Conservation (phyloP, 805 yeast genomes). For the Nakazawaea holstii region DNA sequence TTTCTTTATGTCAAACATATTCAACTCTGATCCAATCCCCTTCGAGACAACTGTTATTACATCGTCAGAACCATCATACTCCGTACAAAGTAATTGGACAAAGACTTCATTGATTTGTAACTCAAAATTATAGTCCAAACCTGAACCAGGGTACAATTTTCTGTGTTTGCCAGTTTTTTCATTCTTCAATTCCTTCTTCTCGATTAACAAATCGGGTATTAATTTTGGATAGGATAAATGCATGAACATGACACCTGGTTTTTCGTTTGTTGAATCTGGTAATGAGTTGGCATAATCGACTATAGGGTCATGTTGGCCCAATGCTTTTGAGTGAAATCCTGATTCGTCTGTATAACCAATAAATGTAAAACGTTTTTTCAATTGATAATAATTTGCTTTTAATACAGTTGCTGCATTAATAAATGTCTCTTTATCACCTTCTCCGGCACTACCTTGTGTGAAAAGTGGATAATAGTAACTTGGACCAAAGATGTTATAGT, state of each 20-base stretch:
- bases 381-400: constrained; percentile 49
- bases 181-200: constrained; percentile 19
- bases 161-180: constrained; percentile 23
- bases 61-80: constrained; percentile 17
- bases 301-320: constrained; percentile 37
- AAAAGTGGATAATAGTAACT: constrained; percentile 59
- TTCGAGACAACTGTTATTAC: constrained; percentile 8
- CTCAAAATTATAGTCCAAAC: constrained; percentile 33
- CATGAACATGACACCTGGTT: constrained; percentile 35
- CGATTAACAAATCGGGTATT: constrained; percentile 24
- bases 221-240: constrained; percentile 58
- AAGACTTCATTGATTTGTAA: constrained; percentile 33
- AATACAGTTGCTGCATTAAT: constrained; percentile 59
- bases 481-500: constrained; percentile 66
- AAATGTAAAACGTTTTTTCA: constrained; percentile 45
- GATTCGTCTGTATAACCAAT: constrained; percentile 37
- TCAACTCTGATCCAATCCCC: constrained; percentile 16
- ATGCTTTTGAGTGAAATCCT: constrained; percentile 33
- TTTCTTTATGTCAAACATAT: constrained; percentile 20
- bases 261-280: constrained; percentile 14
- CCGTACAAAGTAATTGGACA: constrained; percentile 29
- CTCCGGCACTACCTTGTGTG: constrained; percentile 71
- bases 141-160: constrained; percentile 25
- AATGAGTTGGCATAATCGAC: constrained; percentile 20
- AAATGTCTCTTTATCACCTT: constrained; percentile 78